phyloP scores from a whole-genome alignment of 2,329 filamentous ascomycete genomes.

The Cercospora berteroae region DNA sequence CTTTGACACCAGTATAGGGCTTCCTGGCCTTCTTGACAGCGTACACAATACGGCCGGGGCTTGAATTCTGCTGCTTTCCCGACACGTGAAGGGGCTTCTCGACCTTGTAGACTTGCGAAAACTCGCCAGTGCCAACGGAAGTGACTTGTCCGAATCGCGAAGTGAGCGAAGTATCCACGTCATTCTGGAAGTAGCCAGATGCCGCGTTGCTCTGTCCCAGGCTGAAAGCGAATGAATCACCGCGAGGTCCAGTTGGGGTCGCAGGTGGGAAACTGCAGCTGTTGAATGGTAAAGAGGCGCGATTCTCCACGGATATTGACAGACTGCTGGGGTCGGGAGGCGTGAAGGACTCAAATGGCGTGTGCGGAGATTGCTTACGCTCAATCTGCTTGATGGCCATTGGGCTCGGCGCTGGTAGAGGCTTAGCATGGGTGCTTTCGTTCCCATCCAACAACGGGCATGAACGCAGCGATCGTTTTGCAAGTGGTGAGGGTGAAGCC shows the following conservation, averaged over 20 bases:
- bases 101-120: slow-evolving; percentile 87
- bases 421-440: slow-evolving; percentile 26
- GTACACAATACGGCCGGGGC: slow-evolving; percentile 56
- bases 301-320: slow-evolving; percentile 69
- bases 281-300: slow-evolving; percentile 37
- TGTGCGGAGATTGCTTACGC: slow-evolving; percentile 51
- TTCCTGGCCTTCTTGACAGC: slow-evolving; percentile 92
- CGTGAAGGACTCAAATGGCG: slow-evolving; percentile 71
- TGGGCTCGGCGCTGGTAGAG: slow-evolving; percentile 27
- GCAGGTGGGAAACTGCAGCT: slow-evolving; percentile 64
- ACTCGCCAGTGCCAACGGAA: slow-evolving; percentile 81
- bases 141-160: slow-evolving; percentile 79
- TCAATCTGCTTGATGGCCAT: slow-evolving; percentile 15
- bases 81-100: slow-evolving; percentile 47
- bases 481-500: slow-evolving; percentile 42
- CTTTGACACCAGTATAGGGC: slow-evolving; percentile 71
- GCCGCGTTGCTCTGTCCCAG: slow-evolving; percentile 50
- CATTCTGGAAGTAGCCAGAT: slow-evolving; percentile 65
- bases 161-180: slow-evolving; percentile 72
- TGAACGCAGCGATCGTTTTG: slow-evolving; percentile 38
- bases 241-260: slow-evolving; percentile 71
- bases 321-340: slow-evolving; percentile 79
- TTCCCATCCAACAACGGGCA: slow-evolving; percentile 27
- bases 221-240: slow-evolving; percentile 57
- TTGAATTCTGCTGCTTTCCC: slow-evolving; percentile 26